Conservation (phyloP, 345 rosid genomes). For the Sonneratia caseolaris region DNA sequence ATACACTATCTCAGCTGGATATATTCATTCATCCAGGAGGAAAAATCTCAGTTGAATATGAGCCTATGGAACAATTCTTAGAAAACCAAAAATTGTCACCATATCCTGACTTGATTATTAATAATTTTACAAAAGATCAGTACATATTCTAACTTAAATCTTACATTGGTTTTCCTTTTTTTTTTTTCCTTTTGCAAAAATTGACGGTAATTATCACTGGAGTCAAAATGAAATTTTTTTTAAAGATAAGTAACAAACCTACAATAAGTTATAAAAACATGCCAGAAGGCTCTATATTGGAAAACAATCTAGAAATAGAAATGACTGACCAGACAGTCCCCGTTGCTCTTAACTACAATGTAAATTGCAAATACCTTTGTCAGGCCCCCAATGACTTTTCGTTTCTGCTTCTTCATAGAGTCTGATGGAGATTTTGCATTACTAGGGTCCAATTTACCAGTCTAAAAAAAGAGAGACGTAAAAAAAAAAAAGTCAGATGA, state of each 20-base stretch:
- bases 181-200: too few species aligned
- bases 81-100: neutral
- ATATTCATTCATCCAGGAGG: neutral
- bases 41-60: neutral
- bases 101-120: neutral
- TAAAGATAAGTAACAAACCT: neutral
- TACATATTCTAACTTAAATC: neutral
- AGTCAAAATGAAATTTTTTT: neutral
- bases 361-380: slow-evolving; percentile 45
- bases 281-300: neutral
- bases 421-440: slow-evolving; percentile 41
- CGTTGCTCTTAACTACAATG: neutral
- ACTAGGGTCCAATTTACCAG: slow-evolving; percentile 22
- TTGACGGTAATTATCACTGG: neutral
- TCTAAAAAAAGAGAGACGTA: slow-evolving; percentile 11
- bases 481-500: neutral
- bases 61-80: neutral
- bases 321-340: neutral
- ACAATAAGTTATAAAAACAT: neutral
- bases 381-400: slow-evolving; percentile 60
- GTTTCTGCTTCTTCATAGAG: slow-evolving; percentile 61
- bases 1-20: neutral
- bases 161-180: neutral
- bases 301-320: neutral
- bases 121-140: neutral